phyloP scores from a whole-genome alignment of 192 early-diverging fungal genomes.

The Diversispora epigaea region DNA sequence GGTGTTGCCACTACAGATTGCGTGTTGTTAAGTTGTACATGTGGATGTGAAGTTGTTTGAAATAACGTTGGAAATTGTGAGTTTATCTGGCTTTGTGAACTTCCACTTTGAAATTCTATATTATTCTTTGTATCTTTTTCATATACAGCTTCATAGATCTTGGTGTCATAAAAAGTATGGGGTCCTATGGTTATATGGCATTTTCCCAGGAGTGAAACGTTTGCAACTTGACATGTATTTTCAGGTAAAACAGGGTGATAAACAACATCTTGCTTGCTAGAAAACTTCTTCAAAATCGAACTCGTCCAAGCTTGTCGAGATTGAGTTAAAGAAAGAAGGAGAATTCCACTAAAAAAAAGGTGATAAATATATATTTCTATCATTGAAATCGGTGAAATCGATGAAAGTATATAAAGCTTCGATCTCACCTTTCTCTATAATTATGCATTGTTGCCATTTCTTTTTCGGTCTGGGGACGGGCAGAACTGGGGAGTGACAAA shows the following conservation, averaged over 20 bases:
- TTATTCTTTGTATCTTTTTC: not conserved
- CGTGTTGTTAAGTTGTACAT: not conserved
- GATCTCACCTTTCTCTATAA: constrained; percentile 13
- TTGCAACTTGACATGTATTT: constrained; percentile 18
- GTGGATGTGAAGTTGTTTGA: not conserved
- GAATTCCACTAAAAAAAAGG: constrained; percentile 36
- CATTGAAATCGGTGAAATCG: not conserved
- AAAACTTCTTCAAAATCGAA: constrained; percentile 40
- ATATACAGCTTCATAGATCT: constrained; percentile 17
- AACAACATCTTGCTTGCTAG: constrained; percentile 16
- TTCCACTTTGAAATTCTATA: not conserved
- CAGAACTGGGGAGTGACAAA: constrained; percentile 1
- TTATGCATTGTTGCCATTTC: not conserved
- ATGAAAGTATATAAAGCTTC: not conserved
- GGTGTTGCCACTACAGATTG: not conserved
- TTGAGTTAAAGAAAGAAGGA: constrained; percentile 41
- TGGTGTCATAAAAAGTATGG: constrained; percentile 26
- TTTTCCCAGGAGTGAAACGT: constrained; percentile 9
- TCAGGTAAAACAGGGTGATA: constrained; percentile 29
- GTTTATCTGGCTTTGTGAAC: not conserved
- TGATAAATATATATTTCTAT: not conserved
- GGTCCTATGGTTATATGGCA: constrained; percentile 27
- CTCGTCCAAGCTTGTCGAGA: constrained; percentile 43
- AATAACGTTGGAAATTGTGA: not conserved
- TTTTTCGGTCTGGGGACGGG: constrained; percentile 2